Evolutionary conservation across 148 eudicot genomes (phyloP), one percentile per base, ranked within the genome.

Genomic region (Dianthus caryophyllus): DNA sequence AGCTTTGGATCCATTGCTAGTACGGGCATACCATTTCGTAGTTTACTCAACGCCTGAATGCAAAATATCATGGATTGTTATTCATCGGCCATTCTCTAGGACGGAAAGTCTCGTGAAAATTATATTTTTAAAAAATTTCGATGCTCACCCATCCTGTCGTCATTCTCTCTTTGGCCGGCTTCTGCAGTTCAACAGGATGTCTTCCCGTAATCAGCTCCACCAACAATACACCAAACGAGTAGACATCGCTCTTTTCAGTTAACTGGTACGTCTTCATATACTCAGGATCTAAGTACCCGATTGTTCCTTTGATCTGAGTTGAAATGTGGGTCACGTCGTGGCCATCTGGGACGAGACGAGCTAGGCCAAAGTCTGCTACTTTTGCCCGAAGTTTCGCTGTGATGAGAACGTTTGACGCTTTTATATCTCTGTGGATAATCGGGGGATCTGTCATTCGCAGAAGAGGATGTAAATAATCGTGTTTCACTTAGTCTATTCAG

Each of bases 311-410:
- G 36, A 90, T 73, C 75, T 84, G 88, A 52, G 97, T 90, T 0
- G 93, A 84, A 48, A 90, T 65, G 61, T 90, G 94, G 68, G 94
- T 90, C 36, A 77, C 88, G 44, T 33, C 80, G 4, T 76, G 60
- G 75, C 89, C 87, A 65, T 85, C 85, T 16, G 79, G 75, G 21
- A 74, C 80, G 47, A 85, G 41, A 31, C 94, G 77, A 48, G 97
- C 97, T 54, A 87, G 85, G 63, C 94, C 97, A 73, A 90, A 90
- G 73, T 90, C 96, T 30, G 96, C 87, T 30, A 90, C 96, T 80
- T 90, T 90, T 25, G 93, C 96, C 20, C 86, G 83, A 30, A 85
- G 76, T 62, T 79, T 90, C 71, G 87, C 87, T 30, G 93, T 87
- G 68, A 90, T 80, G 69, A 90, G 90, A 69, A 90, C 72, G 63